Percentiles rank a stretch among this genome's conserved stretches.
phyloP scores from a whole-genome alignment of 345 rosid genomes.

The Murraya koenigii region DNA sequence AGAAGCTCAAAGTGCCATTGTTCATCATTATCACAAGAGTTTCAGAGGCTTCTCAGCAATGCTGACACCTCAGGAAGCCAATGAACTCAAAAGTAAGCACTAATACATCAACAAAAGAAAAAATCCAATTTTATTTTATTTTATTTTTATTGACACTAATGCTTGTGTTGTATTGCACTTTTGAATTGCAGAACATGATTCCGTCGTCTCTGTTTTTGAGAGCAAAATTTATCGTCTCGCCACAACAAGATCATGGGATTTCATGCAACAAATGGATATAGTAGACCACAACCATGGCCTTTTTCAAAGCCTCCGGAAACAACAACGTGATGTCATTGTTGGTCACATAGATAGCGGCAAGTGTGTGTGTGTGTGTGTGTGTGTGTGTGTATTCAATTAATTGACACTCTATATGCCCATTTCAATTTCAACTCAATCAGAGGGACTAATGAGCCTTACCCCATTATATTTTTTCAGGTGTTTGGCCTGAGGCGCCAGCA shows the following conservation, averaged over 20 bases:
- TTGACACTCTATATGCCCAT: too few species aligned
- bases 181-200: neutral
- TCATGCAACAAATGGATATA: neutral
- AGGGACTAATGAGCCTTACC: too few species aligned
- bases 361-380: too few species aligned
- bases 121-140: neutral
- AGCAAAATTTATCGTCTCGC: neutral
- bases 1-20: neutral
- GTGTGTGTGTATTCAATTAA: neutral
- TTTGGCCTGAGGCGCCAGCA: neutral
- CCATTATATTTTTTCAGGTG: neutral
- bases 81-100: neutral
- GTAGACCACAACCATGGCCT: neutral
- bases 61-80: neutral
- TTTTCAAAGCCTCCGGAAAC: neutral
- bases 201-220: neutral
- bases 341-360: neutral
- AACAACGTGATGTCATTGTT: neutral
- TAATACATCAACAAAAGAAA: too few species aligned
- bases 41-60: conserved; percentile 1
- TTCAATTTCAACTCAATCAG: too few species aligned
- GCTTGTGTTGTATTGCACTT: neutral
- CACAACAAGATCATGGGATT: neutral
- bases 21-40: conserved; percentile 4
- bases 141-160: neutral